Evolutionary conservation across 345 rosid genomes (phyloP), one percentile per base, ranked within the genome.

Genomic region (Clarkia xantiana): DNA sequence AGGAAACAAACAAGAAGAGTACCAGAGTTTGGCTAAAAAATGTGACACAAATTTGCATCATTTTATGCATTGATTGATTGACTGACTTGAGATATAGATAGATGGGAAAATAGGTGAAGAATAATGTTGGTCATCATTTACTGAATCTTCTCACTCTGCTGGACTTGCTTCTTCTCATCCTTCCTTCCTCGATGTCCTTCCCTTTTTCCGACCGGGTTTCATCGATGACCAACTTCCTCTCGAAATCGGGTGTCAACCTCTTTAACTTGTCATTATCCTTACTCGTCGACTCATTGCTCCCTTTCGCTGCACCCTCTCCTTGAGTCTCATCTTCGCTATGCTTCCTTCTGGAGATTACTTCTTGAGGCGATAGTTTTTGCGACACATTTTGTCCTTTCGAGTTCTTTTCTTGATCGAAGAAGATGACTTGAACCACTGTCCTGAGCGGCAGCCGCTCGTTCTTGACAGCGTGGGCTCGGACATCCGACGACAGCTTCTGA

Each of bases 381-480:
- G 55, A 39, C 38, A 48, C 42, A 14, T 40, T 50, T 19, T 38
- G 15, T 14, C 42, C 56, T 14, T n/a, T 48, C 1, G 69, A 54
- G 64, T 75, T 42, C 48, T 75, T 69, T 56, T 87, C 95, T 54
- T 82, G 96, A 15, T 93, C 99, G 22, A 82, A 93, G 74, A 75
- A 93, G 56, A 87, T 82, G 58, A 82, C 81, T 62, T 82, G 99
- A 50, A 93, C 99, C 1, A 93, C 96, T 1, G 97, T 93, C 67
- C 95, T 77, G 62, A 93, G 41, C 9, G 99, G 99, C 20, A 93
- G 74, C 55, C 94, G 71, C 70, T 87, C 99, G 38, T 93, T 93
- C 69, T 87, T 93, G 40, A 84, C 88, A 0, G 97, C 99, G 14
- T 84, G 99, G 1, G 95, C 74, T 0, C 99, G 87, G 18, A 87